Conservation (phyloP, 805 yeast genomes). For the Groenewaldozyma tartarivorans region DNA sequence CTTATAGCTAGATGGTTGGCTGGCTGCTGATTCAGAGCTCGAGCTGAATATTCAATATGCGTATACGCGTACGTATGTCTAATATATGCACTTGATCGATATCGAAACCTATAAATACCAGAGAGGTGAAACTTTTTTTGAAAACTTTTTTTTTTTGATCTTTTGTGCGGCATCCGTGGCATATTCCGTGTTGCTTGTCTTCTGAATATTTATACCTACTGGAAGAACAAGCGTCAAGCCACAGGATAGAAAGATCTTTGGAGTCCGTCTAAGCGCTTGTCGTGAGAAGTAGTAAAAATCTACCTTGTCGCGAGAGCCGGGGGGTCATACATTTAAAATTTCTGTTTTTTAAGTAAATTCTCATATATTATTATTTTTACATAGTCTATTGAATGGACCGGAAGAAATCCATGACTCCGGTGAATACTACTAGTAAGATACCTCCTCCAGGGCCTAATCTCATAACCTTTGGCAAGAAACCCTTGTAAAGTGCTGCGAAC, state of each 20-base stretch:
- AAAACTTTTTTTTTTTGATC: slow-evolving; percentile 1
- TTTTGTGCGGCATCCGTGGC: slow-evolving; percentile 64
- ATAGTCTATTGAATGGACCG: slow-evolving; percentile 13
- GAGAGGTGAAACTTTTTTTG: too few species aligned
- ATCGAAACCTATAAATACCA: too few species aligned
- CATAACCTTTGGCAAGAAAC: slow-evolving; percentile 92
- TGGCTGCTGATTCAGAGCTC: too few species aligned
- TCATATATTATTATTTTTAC: background rate
- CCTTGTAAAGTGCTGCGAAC: slow-evolving; percentile 81
- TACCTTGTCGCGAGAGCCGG: slow-evolving; percentile 51
- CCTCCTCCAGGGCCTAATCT: slow-evolving; percentile 99
- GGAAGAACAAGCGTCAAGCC: slow-evolving; percentile 56
- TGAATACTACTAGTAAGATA: slow-evolving; percentile 91
- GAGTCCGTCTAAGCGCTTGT: slow-evolving; percentile 51
- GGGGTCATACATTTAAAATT: slow-evolving; percentile 42
- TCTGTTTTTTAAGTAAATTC: background rate
- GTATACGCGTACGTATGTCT: too few species aligned
- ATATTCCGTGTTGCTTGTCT: slow-evolving; percentile 66
- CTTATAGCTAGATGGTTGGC: too few species aligned
- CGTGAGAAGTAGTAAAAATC: slow-evolving; percentile 21
- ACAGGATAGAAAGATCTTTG: slow-evolving; percentile 53
- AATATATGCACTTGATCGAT: too few species aligned
- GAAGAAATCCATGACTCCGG: slow-evolving; percentile 90
- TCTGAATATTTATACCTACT: slow-evolving; percentile 23
- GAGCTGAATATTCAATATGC: too few species aligned